phyloP scores from a whole-genome alignment of 2,329 filamentous ascomycete genomes.

The Pyricularia sp. region DNA sequence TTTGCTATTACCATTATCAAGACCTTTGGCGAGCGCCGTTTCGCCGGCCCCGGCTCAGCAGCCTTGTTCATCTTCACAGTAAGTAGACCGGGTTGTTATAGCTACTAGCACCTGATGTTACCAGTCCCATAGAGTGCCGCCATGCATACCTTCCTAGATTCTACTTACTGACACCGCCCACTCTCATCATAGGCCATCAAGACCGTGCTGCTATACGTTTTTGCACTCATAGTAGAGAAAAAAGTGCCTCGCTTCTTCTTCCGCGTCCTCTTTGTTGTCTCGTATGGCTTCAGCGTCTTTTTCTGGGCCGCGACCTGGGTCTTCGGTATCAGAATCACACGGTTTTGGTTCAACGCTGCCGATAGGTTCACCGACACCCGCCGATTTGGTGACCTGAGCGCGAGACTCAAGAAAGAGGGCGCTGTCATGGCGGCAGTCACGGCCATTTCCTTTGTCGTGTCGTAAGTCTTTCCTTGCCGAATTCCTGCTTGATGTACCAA shows the following conservation, averaged over 20 bases:
- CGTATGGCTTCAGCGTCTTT: slow-evolving; percentile 26
- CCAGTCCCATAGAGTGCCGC: too few species aligned
- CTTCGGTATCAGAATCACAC: slow-evolving; percentile 9
- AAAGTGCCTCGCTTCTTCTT: slow-evolving; percentile 26
- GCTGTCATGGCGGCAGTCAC: slow-evolving; percentile 27
- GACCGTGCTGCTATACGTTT: slow-evolving; percentile 30
- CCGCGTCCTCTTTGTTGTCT: slow-evolving; percentile 25
- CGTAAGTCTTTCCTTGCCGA: slow-evolving; percentile 18
- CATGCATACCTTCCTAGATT: background rate
- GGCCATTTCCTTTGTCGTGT: slow-evolving; percentile 30
- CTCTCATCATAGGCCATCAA: slow-evolving; percentile 23
- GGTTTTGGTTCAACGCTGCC: slow-evolving; percentile 27
- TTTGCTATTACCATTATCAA: slow-evolving; percentile 28
- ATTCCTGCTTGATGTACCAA: background rate
- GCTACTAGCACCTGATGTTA: too few species aligned
- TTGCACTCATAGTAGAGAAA: slow-evolving; percentile 24
- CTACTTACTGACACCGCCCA: background rate
- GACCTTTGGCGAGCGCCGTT: slow-evolving; percentile 10
- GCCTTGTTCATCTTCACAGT: slow-evolving; percentile 39
- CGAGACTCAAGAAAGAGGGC: slow-evolving; percentile 16
- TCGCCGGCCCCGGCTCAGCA: slow-evolving; percentile 21
- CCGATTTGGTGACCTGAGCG: slow-evolving; percentile 12
- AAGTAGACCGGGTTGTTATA: slow-evolving; percentile 30
- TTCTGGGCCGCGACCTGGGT: slow-evolving; percentile 22
- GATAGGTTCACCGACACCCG: slow-evolving; percentile 22